Base-by-base conservation (phyloP, 345 rosid species). In the Laguncularia racemosa region DNA sequence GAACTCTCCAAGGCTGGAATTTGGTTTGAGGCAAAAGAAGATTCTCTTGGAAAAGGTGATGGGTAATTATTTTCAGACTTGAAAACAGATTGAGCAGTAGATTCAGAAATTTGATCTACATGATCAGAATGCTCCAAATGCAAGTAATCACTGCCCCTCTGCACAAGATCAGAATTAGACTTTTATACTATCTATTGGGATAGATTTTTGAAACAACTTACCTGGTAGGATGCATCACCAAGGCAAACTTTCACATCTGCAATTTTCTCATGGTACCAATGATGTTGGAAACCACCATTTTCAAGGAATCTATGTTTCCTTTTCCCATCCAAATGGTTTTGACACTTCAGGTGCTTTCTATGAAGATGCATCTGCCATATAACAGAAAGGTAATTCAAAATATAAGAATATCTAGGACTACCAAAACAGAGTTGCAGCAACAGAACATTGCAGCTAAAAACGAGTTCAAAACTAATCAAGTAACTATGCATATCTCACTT, bases 11-110 rank as follows among this genome's bases (percentile, higher is more conserved):
- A 44, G 48, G 81, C 73, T 57, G 71, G 77, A 56, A 71, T 76
- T 59, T 66, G 85, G 64, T 74, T 85, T 56, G 95, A 87, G 59
- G 81, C 70, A 77, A 71, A 71, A 49, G 84, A 81, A 26, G 83
- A 80, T 62, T 71, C 79, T 59, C 78, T 71, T 61, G 76, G 69
- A 53, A 67, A 69, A 73, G 81, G 64, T 56, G 76, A 74, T 55
- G 69, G 72, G 45, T 69, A 65, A 57, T 68, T 80, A 58, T 70
- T 77, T 69, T 69, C 85, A 53, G 77, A 79, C 71, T 64, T 83
- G 67, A 55, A 52, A 69, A 76, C 69, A 60, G 85, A 70, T 51
- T 71, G 76, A 71, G 69, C 68, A 56, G 81, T 73, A 57, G 76
- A 69, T 18, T 66, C 78, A 65, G 86, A 79, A 45, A 76, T 57